Base-by-base conservation (phyloP, 1,284 basidiomycete genomes). In the Rhodotorula mucilaginosa region DNA sequence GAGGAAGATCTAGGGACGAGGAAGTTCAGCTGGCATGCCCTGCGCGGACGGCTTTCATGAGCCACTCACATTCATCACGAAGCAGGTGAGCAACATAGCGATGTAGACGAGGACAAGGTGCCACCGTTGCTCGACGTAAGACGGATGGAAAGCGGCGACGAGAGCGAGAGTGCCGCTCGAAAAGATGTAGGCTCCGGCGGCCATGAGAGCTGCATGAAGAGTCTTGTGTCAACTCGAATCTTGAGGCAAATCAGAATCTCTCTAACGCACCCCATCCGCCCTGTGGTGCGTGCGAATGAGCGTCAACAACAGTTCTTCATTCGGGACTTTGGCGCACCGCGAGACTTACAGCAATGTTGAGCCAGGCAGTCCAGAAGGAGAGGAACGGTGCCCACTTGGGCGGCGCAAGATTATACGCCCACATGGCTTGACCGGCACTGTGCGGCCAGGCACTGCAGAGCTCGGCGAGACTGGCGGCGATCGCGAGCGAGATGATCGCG, bases 381-480 rank as follows among this genome's bases (percentile, higher is more conserved):
- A 69, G 47, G 18, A 54, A 44, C 0, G 67, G 57, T 1, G 58
- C 64, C 67, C 67, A 72, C 2, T 26, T 5, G 1, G 61, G 64
- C 26, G 71, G 67, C 13, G 67, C 67, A 3, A 72, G 61, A 16
- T 61, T 44, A 58, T 52, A 72, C 0, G 67, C 47, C 71, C 71
- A 72, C 19, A 68, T 59, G 0, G 71, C 71, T 49, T 72, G 71
- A 0, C 70, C 70, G 1, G 70, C 67, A 1, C 67, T 64, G 34
- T 72, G 71, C 7, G 71, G 71, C 58, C 64, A 72, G 3, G 71
- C 71, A 0, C 64, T 66, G 46, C 71, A 72, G 44, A 72, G 54
- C 47, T 72, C 71, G 29, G 61, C 71, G 5, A 72, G 61, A 5
- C 54, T 59, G 0, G 67, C 64, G 0, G 71, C 67, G n/a, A 72